Percentiles rank a stretch among this genome's conserved stretches.
Evolutionary conservation across 306 rosid species (phyloP).

Genomic region (Begonia peltatifolia): DNA sequence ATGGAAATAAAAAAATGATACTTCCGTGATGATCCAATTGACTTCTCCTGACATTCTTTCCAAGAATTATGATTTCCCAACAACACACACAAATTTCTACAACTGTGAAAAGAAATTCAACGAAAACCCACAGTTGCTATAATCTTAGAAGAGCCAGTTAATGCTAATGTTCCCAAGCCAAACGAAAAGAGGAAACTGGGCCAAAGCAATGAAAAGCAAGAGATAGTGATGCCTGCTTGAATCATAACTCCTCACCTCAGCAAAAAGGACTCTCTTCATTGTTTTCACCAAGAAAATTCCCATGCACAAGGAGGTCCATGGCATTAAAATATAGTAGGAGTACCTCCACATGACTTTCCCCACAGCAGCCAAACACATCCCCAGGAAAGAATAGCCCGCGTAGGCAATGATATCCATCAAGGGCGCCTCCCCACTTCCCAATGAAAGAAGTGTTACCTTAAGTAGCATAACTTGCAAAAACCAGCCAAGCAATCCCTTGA

Average conservation of each 20-base stretch:
- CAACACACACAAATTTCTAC: not conserved
- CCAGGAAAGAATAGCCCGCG: conserved; percentile 71
- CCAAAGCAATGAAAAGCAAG: conserved; percentile 77
- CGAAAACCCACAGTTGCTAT: not conserved
- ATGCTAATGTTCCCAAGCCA: conserved; percentile 91
- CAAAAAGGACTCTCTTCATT: conserved; percentile 85
- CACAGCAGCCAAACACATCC: conserved; percentile 63
- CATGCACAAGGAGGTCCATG: conserved; percentile 87
- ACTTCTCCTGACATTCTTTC: not conserved
- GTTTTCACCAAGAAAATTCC: conserved; percentile 93
- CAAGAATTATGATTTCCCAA: not conserved
- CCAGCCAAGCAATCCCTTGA: conserved; percentile 95
- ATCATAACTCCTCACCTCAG: conserved; percentile 80
- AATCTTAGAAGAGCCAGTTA: conserved; percentile 63
- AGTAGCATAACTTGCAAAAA: conserved; percentile 62
- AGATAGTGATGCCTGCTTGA: conserved; percentile 88
- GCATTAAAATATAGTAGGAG: conserved; percentile 78
- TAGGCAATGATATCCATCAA: conserved; percentile 77
- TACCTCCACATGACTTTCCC: conserved; percentile 56
- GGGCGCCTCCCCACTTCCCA: conserved; percentile 84
- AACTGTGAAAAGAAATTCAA: not conserved
- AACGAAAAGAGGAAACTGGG: conserved; percentile 77
- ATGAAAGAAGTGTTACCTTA: conserved; percentile 52
- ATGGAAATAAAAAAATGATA: too few species aligned
- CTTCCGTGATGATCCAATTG: too few species aligned